Evolutionary conservation across 441 rosid genomes (phyloP).

Genomic region (Erodium chrysanthum): DNA sequence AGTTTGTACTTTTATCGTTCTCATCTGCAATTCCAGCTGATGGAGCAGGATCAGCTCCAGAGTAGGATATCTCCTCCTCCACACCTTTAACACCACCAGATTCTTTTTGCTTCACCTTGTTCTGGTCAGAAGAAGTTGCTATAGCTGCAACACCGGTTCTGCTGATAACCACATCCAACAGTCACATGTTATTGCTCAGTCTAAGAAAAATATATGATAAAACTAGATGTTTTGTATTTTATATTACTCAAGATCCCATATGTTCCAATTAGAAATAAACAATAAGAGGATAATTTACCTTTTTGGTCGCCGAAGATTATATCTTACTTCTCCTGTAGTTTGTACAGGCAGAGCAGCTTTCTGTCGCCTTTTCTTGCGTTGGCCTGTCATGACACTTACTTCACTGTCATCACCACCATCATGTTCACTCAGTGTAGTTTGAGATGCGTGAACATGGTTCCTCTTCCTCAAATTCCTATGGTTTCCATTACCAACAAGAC

Average conservation of each 20-base stretch:
- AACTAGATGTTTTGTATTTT: not conserved
- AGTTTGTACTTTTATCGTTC: conserved; percentile 41
- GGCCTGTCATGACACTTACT: conserved; percentile 50
- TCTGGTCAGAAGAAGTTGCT: conserved; percentile 22
- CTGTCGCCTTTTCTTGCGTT: conserved; percentile 55
- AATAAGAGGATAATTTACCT: conserved; percentile 32
- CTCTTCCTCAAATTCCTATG: conserved; percentile 57
- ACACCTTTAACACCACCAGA: conserved; percentile 26
- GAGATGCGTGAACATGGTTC: conserved; percentile 40
- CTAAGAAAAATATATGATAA: not conserved
- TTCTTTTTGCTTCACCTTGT: conserved; percentile 32
- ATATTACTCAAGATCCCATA: not conserved
- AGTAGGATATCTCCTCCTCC: conserved; percentile 24
- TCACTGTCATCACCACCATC: conserved; percentile 60
- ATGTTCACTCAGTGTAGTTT: conserved; percentile 43
- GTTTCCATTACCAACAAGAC: conserved; percentile 35
- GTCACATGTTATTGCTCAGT: conserved; percentile 11
- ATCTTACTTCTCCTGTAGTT: conserved; percentile 39
- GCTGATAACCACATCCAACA: conserved; percentile 27
- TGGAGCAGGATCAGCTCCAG: conserved; percentile 32
- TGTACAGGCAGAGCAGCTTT: conserved; percentile 34
- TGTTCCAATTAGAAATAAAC: not conserved
- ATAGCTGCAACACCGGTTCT: conserved; percentile 28
- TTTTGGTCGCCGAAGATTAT: conserved; percentile 66
- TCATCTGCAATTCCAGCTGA: conserved; percentile 41